Evolutionary conservation across 345 rosid species (phyloP).

Genomic region (Citrus glauca): DNA sequence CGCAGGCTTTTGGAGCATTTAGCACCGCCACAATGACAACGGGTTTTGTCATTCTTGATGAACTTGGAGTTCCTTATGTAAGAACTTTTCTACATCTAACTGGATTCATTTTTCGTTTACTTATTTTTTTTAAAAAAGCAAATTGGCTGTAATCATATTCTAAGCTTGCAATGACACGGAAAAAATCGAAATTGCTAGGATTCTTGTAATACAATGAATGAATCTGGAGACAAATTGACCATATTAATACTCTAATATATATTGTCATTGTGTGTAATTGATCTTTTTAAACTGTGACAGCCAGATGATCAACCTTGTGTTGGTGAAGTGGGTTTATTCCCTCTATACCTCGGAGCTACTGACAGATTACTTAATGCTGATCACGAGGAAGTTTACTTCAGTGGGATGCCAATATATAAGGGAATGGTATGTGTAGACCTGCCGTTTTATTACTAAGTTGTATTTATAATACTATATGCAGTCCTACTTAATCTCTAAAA

Average conservation of each 20-base stretch:
- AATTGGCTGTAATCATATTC: background rate
- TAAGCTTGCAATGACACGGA: no score
- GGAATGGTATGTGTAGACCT: conserved; percentile 62
- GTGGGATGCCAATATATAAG: conserved; percentile 73
- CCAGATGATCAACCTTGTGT: conserved; percentile 68
- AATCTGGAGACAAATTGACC: background rate
- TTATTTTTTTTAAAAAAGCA: background rate
- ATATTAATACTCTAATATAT: background rate
- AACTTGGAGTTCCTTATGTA: conserved; percentile 53
- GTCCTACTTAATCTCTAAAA: background rate
- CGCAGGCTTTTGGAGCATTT: conserved; percentile 88
- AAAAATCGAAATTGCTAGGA: background rate
- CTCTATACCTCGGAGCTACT: conserved; percentile 63
- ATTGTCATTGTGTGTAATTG: background rate
- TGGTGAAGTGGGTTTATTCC: conserved; percentile 79
- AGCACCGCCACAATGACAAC: conserved; percentile 71
- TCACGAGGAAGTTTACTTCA: conserved; percentile 66
- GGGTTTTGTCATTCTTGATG: conserved; percentile 71
- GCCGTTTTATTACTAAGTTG: no score
- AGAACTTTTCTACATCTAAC: conserved; percentile 6
- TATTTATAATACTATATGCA: conserved; percentile 7
- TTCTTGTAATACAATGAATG: background rate
- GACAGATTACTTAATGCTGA: conserved; percentile 83
- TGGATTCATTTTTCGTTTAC: background rate
- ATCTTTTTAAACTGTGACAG: conserved; percentile 35